phyloP scores from a whole-genome alignment of 2,329 filamentous ascomycete genomes.

The Alternaria gansuensis region DNA sequence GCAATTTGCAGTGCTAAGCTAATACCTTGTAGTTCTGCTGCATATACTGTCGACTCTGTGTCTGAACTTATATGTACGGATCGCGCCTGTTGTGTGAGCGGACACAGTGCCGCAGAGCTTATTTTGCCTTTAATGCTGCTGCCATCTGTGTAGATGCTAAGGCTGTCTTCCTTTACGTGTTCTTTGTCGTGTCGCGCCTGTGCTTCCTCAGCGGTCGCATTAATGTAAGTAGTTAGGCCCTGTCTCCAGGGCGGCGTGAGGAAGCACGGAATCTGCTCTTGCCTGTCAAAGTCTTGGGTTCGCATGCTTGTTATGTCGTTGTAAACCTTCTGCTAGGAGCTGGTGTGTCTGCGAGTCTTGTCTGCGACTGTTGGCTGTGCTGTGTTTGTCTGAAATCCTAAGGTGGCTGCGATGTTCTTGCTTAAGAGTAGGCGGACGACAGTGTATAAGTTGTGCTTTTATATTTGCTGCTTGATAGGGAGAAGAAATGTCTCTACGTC shows the following conservation, averaged over 20 bases:
- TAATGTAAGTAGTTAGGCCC: slow-evolving; percentile 25
- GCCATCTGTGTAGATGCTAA: slow-evolving; percentile 36
- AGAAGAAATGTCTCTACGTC: slow-evolving; percentile 21
- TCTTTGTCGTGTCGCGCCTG: slow-evolving; percentile 24
- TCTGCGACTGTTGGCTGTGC: slow-evolving; percentile 6
- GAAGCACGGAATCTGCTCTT: slow-evolving; percentile 29
- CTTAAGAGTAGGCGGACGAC: slow-evolving; percentile 22
- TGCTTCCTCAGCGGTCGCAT: slow-evolving; percentile 22
- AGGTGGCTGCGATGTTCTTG: slow-evolving; percentile 17
- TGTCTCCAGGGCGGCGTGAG: slow-evolving; percentile 23
- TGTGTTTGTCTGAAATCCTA: slow-evolving; percentile 17
- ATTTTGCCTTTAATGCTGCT: slow-evolving; percentile 32
- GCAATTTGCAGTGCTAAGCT: slow-evolving; percentile 31
- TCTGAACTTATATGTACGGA: slow-evolving; percentile 24
- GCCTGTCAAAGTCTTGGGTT: slow-evolving; percentile 10
- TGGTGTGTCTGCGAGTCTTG: slow-evolving; percentile 17
- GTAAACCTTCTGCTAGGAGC: slow-evolving; percentile 24
- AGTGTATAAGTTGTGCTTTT: slow-evolving; percentile 26
- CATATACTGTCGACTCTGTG: slow-evolving; percentile 24
- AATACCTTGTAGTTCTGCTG: slow-evolving; percentile 26
- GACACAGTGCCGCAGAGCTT: slow-evolving; percentile 28
- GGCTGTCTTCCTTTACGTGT: slow-evolving; percentile 15
- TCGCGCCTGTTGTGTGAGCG: slow-evolving; percentile 21
- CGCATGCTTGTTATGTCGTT: slow-evolving; percentile 17
- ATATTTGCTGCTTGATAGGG: slow-evolving; percentile 28